Percentiles rank a stretch among this genome's conserved stretches.
Evolutionary conservation across 2,329 filamentous ascomycete genomes (phyloP).

Genomic region (Claviceps pazoutovae): DNA sequence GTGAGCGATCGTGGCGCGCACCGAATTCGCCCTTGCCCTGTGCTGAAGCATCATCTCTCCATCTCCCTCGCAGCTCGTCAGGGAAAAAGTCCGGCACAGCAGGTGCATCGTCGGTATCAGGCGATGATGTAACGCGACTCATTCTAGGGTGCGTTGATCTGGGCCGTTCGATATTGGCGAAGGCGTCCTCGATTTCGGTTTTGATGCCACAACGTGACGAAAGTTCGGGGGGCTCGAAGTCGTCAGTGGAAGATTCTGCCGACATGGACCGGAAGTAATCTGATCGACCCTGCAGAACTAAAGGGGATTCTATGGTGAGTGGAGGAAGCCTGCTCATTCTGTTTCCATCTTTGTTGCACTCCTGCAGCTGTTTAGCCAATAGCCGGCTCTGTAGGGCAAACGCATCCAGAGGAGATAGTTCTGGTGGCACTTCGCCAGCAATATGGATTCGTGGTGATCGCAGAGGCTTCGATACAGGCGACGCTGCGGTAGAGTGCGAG

Average conservation of each 20-base stretch:
- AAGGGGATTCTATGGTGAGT: conserved; percentile 66
- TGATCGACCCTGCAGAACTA: conserved; percentile 59
- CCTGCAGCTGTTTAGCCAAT: conserved; percentile 75
- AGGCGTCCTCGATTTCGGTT: conserved; percentile 44
- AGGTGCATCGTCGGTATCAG: conserved; percentile 28
- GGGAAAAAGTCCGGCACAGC: conserved; percentile 26
- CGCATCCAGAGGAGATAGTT: conserved; percentile 86
- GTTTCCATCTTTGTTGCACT: conserved; percentile 57
- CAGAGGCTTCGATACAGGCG: conserved; percentile 37
- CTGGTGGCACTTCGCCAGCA: conserved; percentile 71
- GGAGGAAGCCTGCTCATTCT: conserved; percentile 78
- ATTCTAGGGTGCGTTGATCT: conserved; percentile 63
- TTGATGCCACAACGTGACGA: conserved; percentile 29
- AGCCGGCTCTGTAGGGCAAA: conserved; percentile 85
- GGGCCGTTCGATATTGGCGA: conserved; percentile 41
- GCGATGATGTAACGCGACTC: conserved; percentile 45
- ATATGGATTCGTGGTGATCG: conserved; percentile 64
- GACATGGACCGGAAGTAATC: conserved; percentile 71
- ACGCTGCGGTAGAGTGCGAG: conserved; percentile 35
- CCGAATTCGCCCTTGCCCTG: conserved; percentile 29
- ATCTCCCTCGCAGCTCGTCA: conserved; percentile 27
- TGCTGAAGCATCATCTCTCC: conserved; percentile 21
- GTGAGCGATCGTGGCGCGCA: conserved; percentile 43
- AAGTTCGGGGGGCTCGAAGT: conserved; percentile 16
- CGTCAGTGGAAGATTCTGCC: conserved; percentile 41